These are phyloP conservation scores for Termitomyces sp. DNA, from an alignment of 768 basidiomycete species.

Conservation along the genomic window DNA sequence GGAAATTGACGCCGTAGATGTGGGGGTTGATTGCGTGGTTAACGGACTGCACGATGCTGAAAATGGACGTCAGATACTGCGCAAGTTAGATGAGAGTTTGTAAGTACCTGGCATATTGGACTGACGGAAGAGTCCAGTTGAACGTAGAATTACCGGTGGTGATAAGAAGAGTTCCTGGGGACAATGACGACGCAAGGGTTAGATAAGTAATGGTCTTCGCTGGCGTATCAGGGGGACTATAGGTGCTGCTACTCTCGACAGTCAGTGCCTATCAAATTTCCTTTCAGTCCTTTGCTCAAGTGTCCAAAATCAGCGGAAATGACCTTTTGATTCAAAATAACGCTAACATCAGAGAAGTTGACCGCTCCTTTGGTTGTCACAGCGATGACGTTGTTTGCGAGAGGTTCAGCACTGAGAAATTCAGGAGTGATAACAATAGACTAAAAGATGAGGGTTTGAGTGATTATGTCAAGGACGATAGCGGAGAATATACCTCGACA, in stretches of 20 bases:
- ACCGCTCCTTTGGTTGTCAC: slow-evolving; percentile 46
- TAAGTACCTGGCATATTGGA: slow-evolving; percentile 38
- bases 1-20: slow-evolving; percentile 57
- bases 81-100: not conserved
- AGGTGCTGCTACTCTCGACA: slow-evolving; percentile 32
- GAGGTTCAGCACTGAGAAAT: slow-evolving; percentile 49
- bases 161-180: slow-evolving; percentile 38
- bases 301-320: not conserved
- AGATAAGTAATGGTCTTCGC: slow-evolving; percentile 46
- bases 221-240: slow-evolving; percentile 43
- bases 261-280: slow-evolving; percentile 24
- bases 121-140: slow-evolving; percentile 37
- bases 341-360: slow-evolving; percentile 33
- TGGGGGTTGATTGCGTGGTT: slow-evolving; percentile 38
- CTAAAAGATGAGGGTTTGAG: slow-evolving; percentile 17
- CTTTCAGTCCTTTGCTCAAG: not conserved
- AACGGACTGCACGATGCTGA: slow-evolving; percentile 32
- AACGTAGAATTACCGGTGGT: slow-evolving; percentile 37
- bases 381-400: slow-evolving; percentile 43
- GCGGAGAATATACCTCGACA: slow-evolving; percentile 27
- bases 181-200: slow-evolving; percentile 33
- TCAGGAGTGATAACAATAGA: slow-evolving; percentile 40
- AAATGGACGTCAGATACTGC: not conserved
- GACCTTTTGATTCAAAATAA: slow-evolving; percentile 38
- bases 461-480: not conserved